Evolutionary conservation across 2,329 filamentous ascomycete genomes (phyloP).

Genomic region (Plenodomus tracheiphilus): DNA sequence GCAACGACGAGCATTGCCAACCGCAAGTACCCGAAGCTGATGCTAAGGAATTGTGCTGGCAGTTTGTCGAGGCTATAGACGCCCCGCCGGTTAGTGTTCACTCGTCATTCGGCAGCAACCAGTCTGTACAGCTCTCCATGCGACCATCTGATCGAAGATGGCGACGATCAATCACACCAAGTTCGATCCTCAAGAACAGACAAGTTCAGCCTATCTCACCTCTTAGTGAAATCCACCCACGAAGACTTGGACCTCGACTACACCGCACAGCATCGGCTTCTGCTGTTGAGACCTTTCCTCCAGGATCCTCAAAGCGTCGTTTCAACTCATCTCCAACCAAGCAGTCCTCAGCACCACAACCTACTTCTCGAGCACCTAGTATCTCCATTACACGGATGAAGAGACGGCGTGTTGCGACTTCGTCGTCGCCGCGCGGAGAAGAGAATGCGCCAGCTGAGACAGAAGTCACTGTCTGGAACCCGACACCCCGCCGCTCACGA

Average conservation of each 20-base stretch:
- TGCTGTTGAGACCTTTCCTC: slow-evolving; percentile 21
- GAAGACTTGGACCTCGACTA: slow-evolving; percentile 27
- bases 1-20: slow-evolving; percentile 42
- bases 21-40: slow-evolving; percentile 62
- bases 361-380: slow-evolving; percentile 44
- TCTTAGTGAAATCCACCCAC: slow-evolving; percentile 37
- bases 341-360: slow-evolving; percentile 30
- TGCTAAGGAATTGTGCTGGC: slow-evolving; percentile 68
- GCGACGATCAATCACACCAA: slow-evolving; percentile 41
- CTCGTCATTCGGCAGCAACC: slow-evolving; percentile 49
- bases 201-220: slow-evolving; percentile 41
- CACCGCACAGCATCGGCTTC: slow-evolving; percentile 37
- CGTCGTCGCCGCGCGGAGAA: slow-evolving; percentile 28
- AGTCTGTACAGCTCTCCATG: slow-evolving; percentile 37
- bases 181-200: slow-evolving; percentile 36
- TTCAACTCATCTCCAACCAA: slow-evolving; percentile 34
- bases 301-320: slow-evolving; percentile 37
- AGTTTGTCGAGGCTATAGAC: slow-evolving; percentile 67
- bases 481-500: slow-evolving; percentile 50
- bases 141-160: slow-evolving; percentile 40
- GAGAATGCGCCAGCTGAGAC: slow-evolving; percentile 20
- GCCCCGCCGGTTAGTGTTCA: slow-evolving; percentile 52
- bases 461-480: slow-evolving; percentile 34
- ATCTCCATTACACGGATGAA: slow-evolving; percentile 42
- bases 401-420: slow-evolving; percentile 50